A percentile compares a stretch with the other conserved stretches of the same genome.
Evolutionary conservation across 345 rosid species (phyloP).

Genomic region (Dimocarpus longan): DNA sequence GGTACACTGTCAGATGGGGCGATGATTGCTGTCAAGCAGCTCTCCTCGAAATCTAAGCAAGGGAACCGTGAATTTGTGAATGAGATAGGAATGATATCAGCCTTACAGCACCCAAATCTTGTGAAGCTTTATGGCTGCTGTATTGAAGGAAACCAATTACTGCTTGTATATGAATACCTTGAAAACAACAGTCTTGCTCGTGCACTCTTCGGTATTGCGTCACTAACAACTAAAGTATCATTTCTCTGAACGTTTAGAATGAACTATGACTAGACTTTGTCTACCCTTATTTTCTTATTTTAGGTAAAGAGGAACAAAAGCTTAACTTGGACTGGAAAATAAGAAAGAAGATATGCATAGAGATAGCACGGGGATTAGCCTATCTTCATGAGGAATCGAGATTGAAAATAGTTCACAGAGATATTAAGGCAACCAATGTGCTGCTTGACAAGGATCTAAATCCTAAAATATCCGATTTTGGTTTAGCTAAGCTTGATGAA

Average conservation of each 20-base stretch:
- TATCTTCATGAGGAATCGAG: no score
- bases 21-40: slow-evolving; percentile 69
- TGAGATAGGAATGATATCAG: slow-evolving; percentile 76
- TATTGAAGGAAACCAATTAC: slow-evolving; percentile 62
- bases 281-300: background rate
- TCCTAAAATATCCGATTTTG: no score
- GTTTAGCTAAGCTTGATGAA: no score
- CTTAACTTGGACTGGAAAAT: no score
- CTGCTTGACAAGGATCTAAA: no score
- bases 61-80: slow-evolving; percentile 71
- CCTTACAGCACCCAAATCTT: slow-evolving; percentile 67
- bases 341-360: no score
- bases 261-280: background rate
- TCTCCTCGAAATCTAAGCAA: slow-evolving; percentile 70
- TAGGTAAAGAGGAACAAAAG: slow-evolving; percentile 29
- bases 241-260: background rate
- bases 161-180: slow-evolving; percentile 64
- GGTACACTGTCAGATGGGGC: slow-evolving; percentile 57
- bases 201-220: slow-evolving; percentile 56
- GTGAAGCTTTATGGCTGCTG: slow-evolving; percentile 68
- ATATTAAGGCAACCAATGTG: no score
- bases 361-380: no score
- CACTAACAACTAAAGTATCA: no score
- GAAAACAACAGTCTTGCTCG: slow-evolving; percentile 69
- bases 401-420: no score